Evolutionary conservation across 1,284 basidiomycete genomes (phyloP).

Genomic region (Naganishia albida): DNA sequence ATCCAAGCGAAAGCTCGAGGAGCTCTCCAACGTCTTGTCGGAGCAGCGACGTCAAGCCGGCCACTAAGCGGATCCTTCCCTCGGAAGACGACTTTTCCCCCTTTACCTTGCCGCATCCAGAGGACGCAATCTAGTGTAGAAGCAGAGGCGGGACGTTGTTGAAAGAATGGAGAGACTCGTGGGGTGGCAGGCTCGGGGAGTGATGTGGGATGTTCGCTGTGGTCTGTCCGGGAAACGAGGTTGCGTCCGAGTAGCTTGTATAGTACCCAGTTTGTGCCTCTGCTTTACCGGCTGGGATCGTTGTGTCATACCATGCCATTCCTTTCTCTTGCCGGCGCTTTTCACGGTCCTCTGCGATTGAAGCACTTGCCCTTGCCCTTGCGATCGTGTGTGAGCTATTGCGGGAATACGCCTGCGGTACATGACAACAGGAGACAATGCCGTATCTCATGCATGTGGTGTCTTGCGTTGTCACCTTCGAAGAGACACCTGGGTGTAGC

Average conservation of each 20-base stretch:
- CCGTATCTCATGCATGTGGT: no score
- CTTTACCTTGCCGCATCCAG: background rate
- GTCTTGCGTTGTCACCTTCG: no score
- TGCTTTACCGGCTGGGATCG: background rate
- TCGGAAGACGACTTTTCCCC: slow-evolving; percentile 1
- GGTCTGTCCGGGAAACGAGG: slow-evolving; percentile 1
- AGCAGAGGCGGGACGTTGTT: background rate
- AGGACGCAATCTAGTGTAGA: background rate
- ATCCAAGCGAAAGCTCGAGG: slow-evolving; percentile 96
- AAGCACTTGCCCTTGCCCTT: no score
- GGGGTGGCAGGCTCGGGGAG: slow-evolving; percentile 5
- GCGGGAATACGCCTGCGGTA: no score
- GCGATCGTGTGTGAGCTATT: no score
- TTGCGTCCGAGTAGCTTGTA: slow-evolving; percentile 15
- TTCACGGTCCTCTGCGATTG: no score
- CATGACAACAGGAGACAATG: no score
- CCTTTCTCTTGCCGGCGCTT: slow-evolving; percentile 5
- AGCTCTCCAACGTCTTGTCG: slow-evolving; percentile 86
- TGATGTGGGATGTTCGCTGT: slow-evolving; percentile 18
- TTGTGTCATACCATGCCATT: slow-evolving; percentile 23
- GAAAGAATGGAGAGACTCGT: slow-evolving; percentile 9
- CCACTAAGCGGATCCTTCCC: slow-evolving; percentile 47
- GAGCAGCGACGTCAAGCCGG: slow-evolving; percentile 55
- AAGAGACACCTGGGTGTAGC: no score
- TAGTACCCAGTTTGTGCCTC: slow-evolving; percentile 16